A percentile compares a stretch with the other conserved stretches of the same genome.
Conservation (phyloP, 495 filamentous ascomycete species). For the Trichoderma orchidacearum region DNA sequence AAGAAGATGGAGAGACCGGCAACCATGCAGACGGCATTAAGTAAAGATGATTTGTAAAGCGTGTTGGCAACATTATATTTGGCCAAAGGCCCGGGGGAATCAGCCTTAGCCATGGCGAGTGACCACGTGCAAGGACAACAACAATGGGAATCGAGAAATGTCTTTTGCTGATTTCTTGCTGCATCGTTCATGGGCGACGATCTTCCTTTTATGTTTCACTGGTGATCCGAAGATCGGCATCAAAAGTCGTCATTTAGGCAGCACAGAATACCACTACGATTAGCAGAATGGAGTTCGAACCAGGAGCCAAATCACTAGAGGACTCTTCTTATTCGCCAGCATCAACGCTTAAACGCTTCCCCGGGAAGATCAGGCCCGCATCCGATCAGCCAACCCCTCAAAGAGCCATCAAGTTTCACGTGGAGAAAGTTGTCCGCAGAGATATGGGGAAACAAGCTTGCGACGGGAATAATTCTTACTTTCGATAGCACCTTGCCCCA, state of each 20-base stretch:
- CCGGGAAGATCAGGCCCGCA: neutral
- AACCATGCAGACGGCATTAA: constrained; percentile 5
- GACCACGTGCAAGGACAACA: too few relatives aligned
- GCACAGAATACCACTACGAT: neutral
- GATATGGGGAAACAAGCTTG: too few relatives aligned
- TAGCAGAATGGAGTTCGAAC: neutral
- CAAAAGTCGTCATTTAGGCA: neutral
- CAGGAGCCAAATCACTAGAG: neutral
- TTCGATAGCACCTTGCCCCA: too few relatives aligned
- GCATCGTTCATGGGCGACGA: neutral
- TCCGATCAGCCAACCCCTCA: too few relatives aligned
- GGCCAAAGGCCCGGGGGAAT: neutral
- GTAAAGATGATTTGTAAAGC: neutral
- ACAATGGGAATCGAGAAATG: too few relatives aligned
- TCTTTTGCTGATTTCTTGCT: too few relatives aligned
- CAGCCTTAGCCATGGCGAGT: neutral
- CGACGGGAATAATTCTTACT: too few relatives aligned
- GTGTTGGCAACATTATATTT: neutral
- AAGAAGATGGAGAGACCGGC: constrained; percentile 15
- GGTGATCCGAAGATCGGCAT: neutral
- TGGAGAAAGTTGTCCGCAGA: neutral
- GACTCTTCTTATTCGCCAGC: neutral
- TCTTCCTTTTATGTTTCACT: neutral
- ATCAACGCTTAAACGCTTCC: neutral
- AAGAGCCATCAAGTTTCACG: neutral